A percentile compares a stretch with the other conserved stretches of the same genome.
Conservation (phyloP, 306 rosid genomes). For the Pueraria montana region DNA sequence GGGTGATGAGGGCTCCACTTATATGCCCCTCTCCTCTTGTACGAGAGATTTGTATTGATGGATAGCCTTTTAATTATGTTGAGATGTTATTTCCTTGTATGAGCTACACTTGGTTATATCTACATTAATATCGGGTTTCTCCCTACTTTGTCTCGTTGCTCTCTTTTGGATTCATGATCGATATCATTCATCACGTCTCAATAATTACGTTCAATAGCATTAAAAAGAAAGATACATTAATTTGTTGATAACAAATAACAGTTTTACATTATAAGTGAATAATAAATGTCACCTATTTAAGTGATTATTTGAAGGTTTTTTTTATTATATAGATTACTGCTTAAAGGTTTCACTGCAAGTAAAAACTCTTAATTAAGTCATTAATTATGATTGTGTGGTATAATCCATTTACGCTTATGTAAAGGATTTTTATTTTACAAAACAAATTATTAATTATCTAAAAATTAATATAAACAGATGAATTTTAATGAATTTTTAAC, state of each 20-base stretch:
- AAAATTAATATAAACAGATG: not conserved
- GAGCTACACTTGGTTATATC: not conserved
- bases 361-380: too few species aligned
- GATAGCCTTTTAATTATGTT: not conserved
- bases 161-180: not conserved
- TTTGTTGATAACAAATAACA: not conserved
- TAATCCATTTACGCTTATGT: not conserved
- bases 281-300: not conserved
- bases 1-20: constrained; percentile 7
- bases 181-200: not conserved
- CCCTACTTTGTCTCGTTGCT: not conserved
- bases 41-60: not conserved
- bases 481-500: too few species aligned
- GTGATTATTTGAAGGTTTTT: not conserved
- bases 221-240: not conserved
- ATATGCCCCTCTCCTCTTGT: not conserved
- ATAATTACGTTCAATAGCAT: not conserved
- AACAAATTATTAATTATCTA: not conserved
- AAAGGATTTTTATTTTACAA: not conserved
- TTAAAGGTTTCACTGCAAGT: too few species aligned
- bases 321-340: too few species aligned
- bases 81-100: not conserved
- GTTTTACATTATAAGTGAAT: not conserved
- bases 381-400: too few species aligned
- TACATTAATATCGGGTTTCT: not conserved